Base-by-base conservation (phyloP, 371 early-diverging fungal species). In the Mucor mucedo region DNA sequence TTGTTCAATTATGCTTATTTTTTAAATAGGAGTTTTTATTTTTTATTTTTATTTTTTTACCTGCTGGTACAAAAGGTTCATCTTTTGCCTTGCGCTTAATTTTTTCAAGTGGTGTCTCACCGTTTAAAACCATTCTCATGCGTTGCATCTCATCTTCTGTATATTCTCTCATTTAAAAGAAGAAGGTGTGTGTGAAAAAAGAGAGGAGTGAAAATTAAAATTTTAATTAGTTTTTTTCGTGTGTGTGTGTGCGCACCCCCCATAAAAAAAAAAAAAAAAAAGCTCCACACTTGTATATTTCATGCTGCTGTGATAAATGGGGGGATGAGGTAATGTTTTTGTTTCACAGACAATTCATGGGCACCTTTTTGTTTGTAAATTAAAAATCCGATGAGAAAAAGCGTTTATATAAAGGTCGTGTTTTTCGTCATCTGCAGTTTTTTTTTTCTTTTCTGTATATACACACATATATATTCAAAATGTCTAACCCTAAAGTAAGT, bases 31-130 rank as follows among this genome's bases (percentile, higher is more conserved):
- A 53, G 39, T 27, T 39, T 41, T 58, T 45, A 14, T 45, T 16
- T 40, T n/a, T n/a, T n/a, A n/a, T n/a, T n/a, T n/a, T n/a, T n/a
- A n/a, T n/a, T n/a, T 3, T 10, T n/a, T 30, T 72, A 77, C 82
- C 82, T 62, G 79, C 79, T 49, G 82, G 79, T 9, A 82, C 82
- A 41, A 82, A 71, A 2, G 82, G 82, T 33, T 82, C 82, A 64
- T 82, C 79, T 60, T 49, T 73, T 11, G 68, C 69, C 55, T 82
- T 82, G 57, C 82, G 65, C 40, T 76, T 80, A 58, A 80, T 77
- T 6, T 70, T 66, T 53, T 80, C 72, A 60, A 68, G 63, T 5
- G 74, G 64, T 16, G 76, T 71, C 48, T 80, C 78, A 14, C 78
- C 74, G 13, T 80, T 65, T 67, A 77, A 67, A 40, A 70, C 52